Conservation (phyloP, 306 rosid genomes). For the Quercus dentata region DNA sequence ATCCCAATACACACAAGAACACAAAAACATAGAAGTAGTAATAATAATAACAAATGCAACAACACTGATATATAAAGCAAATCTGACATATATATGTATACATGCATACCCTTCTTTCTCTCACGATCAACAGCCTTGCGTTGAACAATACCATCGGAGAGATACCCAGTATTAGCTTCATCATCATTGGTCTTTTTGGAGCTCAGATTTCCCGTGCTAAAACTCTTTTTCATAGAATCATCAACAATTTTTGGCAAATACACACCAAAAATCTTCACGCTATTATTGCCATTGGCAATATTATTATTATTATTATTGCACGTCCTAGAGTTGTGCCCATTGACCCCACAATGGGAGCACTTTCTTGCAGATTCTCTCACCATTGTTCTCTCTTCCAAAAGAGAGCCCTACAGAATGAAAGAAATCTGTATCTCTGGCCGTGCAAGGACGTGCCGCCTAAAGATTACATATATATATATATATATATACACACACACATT, state of each 20-base stretch:
- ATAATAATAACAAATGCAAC: too few relatives aligned
- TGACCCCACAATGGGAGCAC: slow-evolving; percentile 43
- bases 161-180: slow-evolving; percentile 35
- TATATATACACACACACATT: too few relatives aligned
- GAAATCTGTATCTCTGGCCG: too few relatives aligned
- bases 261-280: slow-evolving; percentile 56
- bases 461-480: too few relatives aligned
- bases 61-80: too few relatives aligned
- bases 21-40: too few relatives aligned
- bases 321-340: slow-evolving; percentile 41
- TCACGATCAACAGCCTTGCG: slow-evolving; percentile 31
- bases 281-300: not conserved
- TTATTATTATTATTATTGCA: slow-evolving; percentile 8
- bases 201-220: slow-evolving; percentile 36
- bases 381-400: slow-evolving; percentile 6
- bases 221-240: slow-evolving; percentile 34
- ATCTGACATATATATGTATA: too few relatives aligned
- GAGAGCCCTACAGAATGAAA: too few relatives aligned
- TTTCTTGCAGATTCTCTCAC: slow-evolving; percentile 31
- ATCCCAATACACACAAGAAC: not conserved
- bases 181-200: not conserved
- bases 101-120: slow-evolving; percentile 38
- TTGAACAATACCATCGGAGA: slow-evolving; percentile 43
- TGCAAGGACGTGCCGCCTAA: too few relatives aligned
- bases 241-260: slow-evolving; percentile 9